Percentiles rank a stretch among this genome's conserved stretches.
Conservation (phyloP, 495 filamentous ascomycete genomes). For the Xylaria sp. region DNA sequence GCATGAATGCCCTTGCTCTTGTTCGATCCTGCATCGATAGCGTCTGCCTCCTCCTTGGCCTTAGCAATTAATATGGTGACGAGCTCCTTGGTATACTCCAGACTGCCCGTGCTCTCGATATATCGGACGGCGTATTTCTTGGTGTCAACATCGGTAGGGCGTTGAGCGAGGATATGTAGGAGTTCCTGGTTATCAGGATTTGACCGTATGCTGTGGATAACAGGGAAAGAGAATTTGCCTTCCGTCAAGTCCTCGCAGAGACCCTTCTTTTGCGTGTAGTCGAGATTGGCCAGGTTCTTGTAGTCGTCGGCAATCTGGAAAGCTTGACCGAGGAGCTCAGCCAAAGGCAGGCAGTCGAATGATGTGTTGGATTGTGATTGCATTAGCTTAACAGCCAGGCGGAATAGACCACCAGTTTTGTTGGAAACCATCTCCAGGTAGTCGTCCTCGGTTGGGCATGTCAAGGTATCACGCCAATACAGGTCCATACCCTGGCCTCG, state of each 20-base stretch:
- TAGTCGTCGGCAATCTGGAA: constrained; percentile 93
- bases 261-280: constrained; percentile 87
- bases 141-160: constrained; percentile 80
- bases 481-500: constrained; percentile 89
- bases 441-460: constrained; percentile 82
- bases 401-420: constrained; percentile 88
- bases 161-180: constrained; percentile 90
- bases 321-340: constrained; percentile 78
- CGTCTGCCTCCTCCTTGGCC: constrained; percentile 68
- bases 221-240: constrained; percentile 94
- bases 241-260: constrained; percentile 95
- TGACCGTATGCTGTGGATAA: constrained; percentile 89
- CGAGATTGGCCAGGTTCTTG: constrained; percentile 71
- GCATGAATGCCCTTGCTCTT: constrained; percentile 49
- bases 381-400: constrained; percentile 83
- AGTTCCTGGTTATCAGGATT: constrained; percentile 79
- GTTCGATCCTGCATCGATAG: constrained; percentile 61
- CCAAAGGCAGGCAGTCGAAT: constrained; percentile 69
- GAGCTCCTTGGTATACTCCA: constrained; percentile 77
- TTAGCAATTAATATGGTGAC: constrained; percentile 68
- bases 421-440: constrained; percentile 93
- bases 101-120: constrained; percentile 86
- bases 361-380: constrained; percentile 69
- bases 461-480: constrained; percentile 84
- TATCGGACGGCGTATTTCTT: constrained; percentile 86